Evolutionary conservation across 768 basidiomycete genomes (phyloP).

Genomic region (Clathrus columnatus): DNA sequence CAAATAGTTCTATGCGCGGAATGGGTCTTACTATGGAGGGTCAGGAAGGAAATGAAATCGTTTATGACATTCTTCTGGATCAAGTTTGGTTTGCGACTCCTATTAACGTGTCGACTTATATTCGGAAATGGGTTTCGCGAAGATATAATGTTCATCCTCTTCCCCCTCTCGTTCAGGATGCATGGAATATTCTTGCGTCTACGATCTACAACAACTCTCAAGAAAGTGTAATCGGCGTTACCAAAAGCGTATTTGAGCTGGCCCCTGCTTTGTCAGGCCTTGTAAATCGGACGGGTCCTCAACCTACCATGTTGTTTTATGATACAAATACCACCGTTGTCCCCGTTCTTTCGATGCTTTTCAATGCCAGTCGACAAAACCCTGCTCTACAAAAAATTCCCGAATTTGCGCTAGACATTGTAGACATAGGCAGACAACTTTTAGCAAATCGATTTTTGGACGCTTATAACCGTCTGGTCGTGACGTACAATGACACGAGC

Average conservation of each 20-base stretch:
- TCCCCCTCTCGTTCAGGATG: slow-evolving; percentile 21
- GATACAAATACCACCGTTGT: slow-evolving; percentile 24
- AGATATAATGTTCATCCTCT: slow-evolving; percentile 25
- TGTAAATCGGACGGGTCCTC: slow-evolving; percentile 24
- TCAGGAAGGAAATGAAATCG: slow-evolving; percentile 35
- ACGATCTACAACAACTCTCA: slow-evolving; percentile 33
- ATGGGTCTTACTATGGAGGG: slow-evolving; percentile 33
- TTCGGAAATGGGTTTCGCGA: slow-evolving; percentile 27
- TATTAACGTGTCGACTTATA: slow-evolving; percentile 25
- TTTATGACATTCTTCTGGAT: slow-evolving; percentile 33
- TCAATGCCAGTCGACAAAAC: slow-evolving; percentile 14
- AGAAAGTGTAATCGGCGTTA: slow-evolving; percentile 22
- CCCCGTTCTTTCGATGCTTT: background rate
- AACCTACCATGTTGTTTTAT: slow-evolving; percentile 30
- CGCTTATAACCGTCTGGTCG: slow-evolving; percentile 24
- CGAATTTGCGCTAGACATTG: slow-evolving; percentile 31
- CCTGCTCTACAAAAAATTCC: slow-evolving; percentile 18
- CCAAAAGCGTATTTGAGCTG: slow-evolving; percentile 32
- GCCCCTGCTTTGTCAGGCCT: slow-evolving; percentile 27
- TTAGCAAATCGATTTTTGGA: slow-evolving; percentile 31
- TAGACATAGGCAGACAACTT: slow-evolving; percentile 31
- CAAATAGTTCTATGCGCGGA: slow-evolving; percentile 29
- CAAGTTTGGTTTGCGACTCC: slow-evolving; percentile 31
- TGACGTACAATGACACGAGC: slow-evolving; percentile 20
- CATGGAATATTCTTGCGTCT: slow-evolving; percentile 29